Evolutionary conservation across 164 flowering plant species (phyloP).

Genomic region (Platanus orientalis): DNA sequence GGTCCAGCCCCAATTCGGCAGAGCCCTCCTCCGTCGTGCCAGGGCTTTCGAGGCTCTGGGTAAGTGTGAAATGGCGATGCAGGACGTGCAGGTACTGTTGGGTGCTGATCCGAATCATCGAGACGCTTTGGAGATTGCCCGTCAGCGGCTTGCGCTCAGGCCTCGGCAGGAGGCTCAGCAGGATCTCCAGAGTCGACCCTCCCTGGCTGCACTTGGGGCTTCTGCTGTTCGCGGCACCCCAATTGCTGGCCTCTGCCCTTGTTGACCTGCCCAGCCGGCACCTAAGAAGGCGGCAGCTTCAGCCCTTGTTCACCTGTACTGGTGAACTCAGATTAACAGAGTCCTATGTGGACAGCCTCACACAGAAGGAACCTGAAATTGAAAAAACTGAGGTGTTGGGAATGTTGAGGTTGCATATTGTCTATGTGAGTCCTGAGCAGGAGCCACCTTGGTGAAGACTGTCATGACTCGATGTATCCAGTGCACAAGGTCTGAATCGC

Average conservation of each 20-base stretch:
- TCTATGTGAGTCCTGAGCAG: too few relatives aligned
- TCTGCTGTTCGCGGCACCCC: conserved; percentile 95
- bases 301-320: too few relatives aligned
- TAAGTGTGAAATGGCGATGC: too few relatives aligned
- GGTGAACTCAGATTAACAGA: too few relatives aligned
- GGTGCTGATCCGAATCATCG: conserved; percentile 60
- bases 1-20: conserved; percentile 67
- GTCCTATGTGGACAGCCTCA: too few relatives aligned
- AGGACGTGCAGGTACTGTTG: conserved; percentile 69
- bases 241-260: conserved; percentile 80
- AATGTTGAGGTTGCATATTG: too few relatives aligned
- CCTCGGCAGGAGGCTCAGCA: conserved; percentile 77
- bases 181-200: conserved; percentile 71
- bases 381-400: too few relatives aligned
- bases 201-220: conserved; percentile 97
- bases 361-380: too few relatives aligned
- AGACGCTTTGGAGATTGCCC: conserved; percentile 82
- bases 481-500: too few relatives aligned
- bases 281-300: conserved; percentile 46
- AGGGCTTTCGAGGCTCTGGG: conserved; percentile 83
- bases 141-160: conserved; percentile 68
- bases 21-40: conserved; percentile 87
- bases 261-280: conserved; percentile 74
- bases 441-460: too few relatives aligned
- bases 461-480: too few relatives aligned